Evolutionary conservation across 1,284 basidiomycete species (phyloP).

Genomic region (Puccinia polysora): DNA sequence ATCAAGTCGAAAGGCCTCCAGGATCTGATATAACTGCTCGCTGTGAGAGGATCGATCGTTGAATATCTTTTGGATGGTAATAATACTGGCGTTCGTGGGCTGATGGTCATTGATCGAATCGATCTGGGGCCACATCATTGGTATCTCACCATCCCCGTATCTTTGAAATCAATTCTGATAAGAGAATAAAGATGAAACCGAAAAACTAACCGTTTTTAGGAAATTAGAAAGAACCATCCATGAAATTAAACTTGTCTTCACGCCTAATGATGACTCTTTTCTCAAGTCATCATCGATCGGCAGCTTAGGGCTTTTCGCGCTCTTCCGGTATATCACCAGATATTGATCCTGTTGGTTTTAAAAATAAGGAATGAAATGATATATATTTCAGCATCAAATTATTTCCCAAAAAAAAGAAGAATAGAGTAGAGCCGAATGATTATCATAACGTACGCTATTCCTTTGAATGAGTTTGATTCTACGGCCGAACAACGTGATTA

Average conservation of each 20-base stretch:
- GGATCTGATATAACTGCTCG: slow-evolving; percentile 3
- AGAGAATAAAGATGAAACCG: not conserved
- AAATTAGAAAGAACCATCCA: not conserved
- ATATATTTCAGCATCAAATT: not conserved
- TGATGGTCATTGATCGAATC: not conserved
- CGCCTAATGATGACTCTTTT: not conserved
- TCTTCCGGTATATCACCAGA: slow-evolving; percentile 24
- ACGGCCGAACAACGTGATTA: slow-evolving; percentile 1
- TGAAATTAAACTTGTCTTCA: slow-evolving; percentile 12
- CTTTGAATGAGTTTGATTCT: slow-evolving; percentile 19
- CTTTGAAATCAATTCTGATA: not conserved
- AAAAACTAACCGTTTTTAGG: slow-evolving; percentile 3
- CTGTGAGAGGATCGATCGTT: not conserved
- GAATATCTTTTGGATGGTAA: not conserved
- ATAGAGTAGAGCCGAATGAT: not conserved
- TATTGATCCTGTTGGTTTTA: slow-evolving; percentile 19
- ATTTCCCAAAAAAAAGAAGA: not conserved
- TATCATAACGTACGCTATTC: not conserved
- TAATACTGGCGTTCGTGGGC: not conserved
- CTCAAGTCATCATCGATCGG: not conserved
- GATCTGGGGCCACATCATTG: too few relatives aligned
- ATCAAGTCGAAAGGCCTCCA: not conserved
- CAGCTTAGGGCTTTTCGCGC: not conserved
- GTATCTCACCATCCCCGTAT: too few relatives aligned
- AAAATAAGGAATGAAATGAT: not conserved